phyloP scores from a whole-genome alignment of 768 basidiomycete genomes.

The Hygrocybe coccinea region DNA sequence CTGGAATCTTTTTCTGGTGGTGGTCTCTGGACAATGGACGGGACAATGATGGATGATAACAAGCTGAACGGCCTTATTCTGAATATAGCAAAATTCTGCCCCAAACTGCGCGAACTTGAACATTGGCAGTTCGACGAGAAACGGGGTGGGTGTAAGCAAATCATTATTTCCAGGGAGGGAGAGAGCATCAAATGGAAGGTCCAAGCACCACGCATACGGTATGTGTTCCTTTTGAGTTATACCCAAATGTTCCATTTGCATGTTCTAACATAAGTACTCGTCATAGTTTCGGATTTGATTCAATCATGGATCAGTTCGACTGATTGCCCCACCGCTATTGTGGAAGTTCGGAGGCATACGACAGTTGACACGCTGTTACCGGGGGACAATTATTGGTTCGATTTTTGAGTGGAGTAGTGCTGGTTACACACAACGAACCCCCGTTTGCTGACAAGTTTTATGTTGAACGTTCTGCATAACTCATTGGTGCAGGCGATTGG shows the following conservation, averaged over 20 bases:
- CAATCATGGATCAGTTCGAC: not conserved
- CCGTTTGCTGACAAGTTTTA: too few species aligned
- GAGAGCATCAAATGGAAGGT: conserved; percentile 14
- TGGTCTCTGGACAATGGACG: conserved; percentile 37
- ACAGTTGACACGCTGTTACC: too few species aligned
- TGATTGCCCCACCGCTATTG: not conserved
- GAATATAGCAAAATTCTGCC: conserved; percentile 36
- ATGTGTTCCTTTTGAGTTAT: not conserved
- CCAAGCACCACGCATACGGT: not conserved
- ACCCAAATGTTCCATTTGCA: too few species aligned
- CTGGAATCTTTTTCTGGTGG: conserved; percentile 43
- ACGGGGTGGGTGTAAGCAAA: conserved; percentile 31
- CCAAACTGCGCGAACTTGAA: conserved; percentile 41
- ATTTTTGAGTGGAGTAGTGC: too few species aligned
- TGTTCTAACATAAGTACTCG: not conserved
- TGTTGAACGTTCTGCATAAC: too few species aligned
- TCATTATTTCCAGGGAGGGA: conserved; percentile 35
- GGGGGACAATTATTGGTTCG: too few species aligned
- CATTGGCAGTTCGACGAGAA: conserved; percentile 35
- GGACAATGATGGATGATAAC: conserved; percentile 26
- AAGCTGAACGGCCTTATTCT: conserved; percentile 41
- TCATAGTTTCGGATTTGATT: not conserved
- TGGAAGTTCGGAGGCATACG: not conserved
- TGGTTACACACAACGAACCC: too few species aligned
- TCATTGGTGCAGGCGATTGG: not conserved